These are phyloP conservation scores for Erysimum cheiranthoides DNA, from an alignment of 345 rosid genomes.

Conservation along the genomic window DNA sequence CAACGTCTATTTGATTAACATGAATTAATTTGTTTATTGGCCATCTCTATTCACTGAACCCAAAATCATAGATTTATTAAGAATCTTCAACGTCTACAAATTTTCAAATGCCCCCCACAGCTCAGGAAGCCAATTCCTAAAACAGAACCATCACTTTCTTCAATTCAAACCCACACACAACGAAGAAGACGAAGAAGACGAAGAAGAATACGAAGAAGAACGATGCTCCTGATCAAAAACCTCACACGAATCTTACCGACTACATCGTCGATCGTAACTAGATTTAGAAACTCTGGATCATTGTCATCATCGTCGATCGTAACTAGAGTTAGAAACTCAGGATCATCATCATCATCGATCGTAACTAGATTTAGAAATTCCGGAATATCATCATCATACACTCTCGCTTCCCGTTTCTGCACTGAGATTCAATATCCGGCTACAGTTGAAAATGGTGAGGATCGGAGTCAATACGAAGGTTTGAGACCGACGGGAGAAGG, in stretches of 20 bases:
- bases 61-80: neutral
- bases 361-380: no score
- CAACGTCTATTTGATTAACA: neutral
- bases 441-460: neutral
- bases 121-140: conserved; percentile 5
- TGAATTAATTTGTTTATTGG: neutral
- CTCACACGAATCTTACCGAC: conserved; percentile 41
- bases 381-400: neutral
- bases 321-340: no score
- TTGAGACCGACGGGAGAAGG: conserved; percentile 62
- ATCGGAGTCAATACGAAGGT: conserved; percentile 37
- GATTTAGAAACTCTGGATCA: conserved; percentile 18
- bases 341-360: no score
- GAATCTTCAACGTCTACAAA: neutral
- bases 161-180: neutral
- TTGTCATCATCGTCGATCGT: neutral
- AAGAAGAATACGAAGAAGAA: no score
- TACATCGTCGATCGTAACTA: conserved; percentile 22
- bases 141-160: conserved; percentile 5
- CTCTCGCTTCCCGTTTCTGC: conserved; percentile 50
- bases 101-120: conserved; percentile 22
- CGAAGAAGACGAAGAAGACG: neutral
- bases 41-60: neutral
- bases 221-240: conserved; percentile 54
- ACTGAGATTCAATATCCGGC: conserved; percentile 38